Base-by-base conservation (phyloP, 352 stramenopile genomes). In the Blastocystis hominis region DNA sequence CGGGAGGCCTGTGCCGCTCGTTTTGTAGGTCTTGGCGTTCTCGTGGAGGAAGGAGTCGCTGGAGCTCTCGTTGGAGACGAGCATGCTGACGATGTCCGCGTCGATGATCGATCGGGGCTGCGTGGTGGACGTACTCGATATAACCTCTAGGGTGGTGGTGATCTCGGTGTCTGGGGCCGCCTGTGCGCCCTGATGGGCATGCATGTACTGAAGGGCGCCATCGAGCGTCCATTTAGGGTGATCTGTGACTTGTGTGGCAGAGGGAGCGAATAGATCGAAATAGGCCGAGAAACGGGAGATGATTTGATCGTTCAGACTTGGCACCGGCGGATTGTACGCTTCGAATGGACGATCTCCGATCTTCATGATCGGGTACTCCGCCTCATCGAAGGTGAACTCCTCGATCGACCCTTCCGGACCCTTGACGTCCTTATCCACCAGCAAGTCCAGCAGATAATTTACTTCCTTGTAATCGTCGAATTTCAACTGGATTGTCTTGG, bases 381-480 rank as follows among this genome's bases (percentile, higher is more conserved):
- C 46, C 2, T 84, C 56, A 46, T 84, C 50, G 44, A 84, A 84
- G 9, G 40, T 10, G 10, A 53, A 84, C 34, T 84, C 72, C 6
- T 30, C 6, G 36, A 84, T 40, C 3, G 72, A 68, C 30, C 15
- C 17, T 2, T 42, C 54, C 36, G 30, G 72, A 34, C 68, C 53
- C 44, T 59, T 59, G n/a, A 5, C 0, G 9, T 53, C 36, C 54
- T 63, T 46, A 9, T 66, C 47, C 40, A 42, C 42, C 40, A 84
- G 20, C 47, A 84, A 2, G 13, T 84, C 38, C 38, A 68, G 53
- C 53, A 84, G 55, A 61, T 84, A 84, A 9, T 66, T 54, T 5
- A 84, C 72, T n/a, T 84, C 47, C 34, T 84, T 84, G 55, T 54
- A 84, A 34, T 84, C 72, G 34, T 84, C 55, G 38, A 46, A 64